Conservation (phyloP, 106 monocot species). For the Hemerocallis citrina region DNA sequence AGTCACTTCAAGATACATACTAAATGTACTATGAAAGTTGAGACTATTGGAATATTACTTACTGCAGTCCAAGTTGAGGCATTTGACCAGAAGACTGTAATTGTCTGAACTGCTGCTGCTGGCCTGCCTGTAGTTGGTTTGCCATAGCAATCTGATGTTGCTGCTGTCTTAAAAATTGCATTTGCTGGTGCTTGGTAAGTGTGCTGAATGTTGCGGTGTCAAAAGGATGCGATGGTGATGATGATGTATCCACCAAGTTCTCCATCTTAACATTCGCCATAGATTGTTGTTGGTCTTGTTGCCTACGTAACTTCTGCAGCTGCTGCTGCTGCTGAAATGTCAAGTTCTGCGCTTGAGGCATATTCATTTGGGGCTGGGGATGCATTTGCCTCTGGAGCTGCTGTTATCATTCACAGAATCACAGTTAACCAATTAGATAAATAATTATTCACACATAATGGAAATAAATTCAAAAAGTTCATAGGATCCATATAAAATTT, state of each 20-base stretch:
- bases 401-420: neutral
- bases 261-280: slow-evolving; percentile 63
- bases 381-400: slow-evolving; percentile 44
- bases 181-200: slow-evolving; percentile 39
- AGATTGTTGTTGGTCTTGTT: slow-evolving; percentile 29
- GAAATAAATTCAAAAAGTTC: too few relatives aligned
- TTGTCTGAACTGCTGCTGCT: slow-evolving; percentile 67
- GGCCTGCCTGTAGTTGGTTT: slow-evolving; percentile 18
- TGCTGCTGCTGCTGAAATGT: slow-evolving; percentile 59
- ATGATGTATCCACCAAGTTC: slow-evolving; percentile 35
- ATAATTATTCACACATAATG: too few relatives aligned
- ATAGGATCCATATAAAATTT: too few relatives aligned
- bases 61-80: slow-evolving; percentile 60
- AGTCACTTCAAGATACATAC: neutral
- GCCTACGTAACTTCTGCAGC: slow-evolving; percentile 27
- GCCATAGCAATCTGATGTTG: slow-evolving; percentile 36
- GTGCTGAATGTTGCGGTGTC: slow-evolving; percentile 28
- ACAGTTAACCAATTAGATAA: too few relatives aligned
- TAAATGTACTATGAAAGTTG: neutral
- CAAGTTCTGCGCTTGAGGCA: slow-evolving; percentile 51
- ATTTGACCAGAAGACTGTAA: slow-evolving; percentile 44
- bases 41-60: neutral
- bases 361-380: slow-evolving; percentile 37
- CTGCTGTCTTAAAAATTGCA: slow-evolving; percentile 69
- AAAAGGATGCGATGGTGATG: too few relatives aligned